Base-by-base conservation (phyloP, 371 early-diverging fungal genomes). In the Rhizopus stolonifer region DNA sequence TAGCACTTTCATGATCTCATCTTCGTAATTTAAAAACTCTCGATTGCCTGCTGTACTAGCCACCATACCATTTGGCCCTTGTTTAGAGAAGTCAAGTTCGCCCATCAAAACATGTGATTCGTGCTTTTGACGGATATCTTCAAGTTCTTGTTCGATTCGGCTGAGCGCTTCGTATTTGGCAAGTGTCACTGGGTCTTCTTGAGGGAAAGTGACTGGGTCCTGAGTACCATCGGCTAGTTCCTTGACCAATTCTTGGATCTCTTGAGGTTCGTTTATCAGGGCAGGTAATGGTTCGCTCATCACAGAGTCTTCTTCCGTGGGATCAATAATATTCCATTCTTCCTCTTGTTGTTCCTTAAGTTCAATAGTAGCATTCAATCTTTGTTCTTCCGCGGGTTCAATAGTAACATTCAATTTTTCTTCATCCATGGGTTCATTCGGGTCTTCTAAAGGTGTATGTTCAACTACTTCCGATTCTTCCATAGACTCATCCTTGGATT, bases 11-110 rank as follows among this genome's bases (percentile, higher is more conserved):
- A 67, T 62, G 14, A 71, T 61, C 8, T 56, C 58, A 19, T 71
- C 71, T 56, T 71, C 71, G 47, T 65, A 69, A 6, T 52, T 39
- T 9, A 69, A 23, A 22, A 67, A 67, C 29, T 61, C 53, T 7
- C 63, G 58, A 18, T 71, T 71, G 38, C 54, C 43, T 19, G 54
- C 43, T 10, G 65, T 62, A 6, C 55, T 54, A 0, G 62, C 67
- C n/a, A n/a, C n/a, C 13, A 64, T 9, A 14, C 4, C 45, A 34
- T 49, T 49, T 32, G 64, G 56, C 29, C 54, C 19, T 60, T 45
- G 22, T 8, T 24, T 10, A 36, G 61, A 46, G 43, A 72, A 71
- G n/a, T 62, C 58, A 1, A 75, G 52, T 2, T 59, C 46, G 9
- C 47, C 42, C 21, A 32, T 32, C 10, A 72, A 42, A 0, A 71